Evolutionary conservation across 345 rosid species (phyloP).

Genomic region (Acer negundo): DNA sequence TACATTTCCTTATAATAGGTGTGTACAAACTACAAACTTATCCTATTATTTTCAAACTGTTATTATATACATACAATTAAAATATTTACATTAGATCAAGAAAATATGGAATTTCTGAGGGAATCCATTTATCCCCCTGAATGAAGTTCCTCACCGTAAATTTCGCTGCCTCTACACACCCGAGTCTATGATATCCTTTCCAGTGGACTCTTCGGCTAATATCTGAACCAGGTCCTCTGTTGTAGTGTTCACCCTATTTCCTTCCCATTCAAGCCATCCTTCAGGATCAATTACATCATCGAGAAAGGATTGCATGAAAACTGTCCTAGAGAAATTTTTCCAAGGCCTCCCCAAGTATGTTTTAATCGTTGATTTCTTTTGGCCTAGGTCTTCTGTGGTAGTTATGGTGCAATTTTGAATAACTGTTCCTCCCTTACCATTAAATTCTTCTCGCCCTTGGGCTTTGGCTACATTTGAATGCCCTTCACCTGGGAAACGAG

Average conservation of each 20-base stretch:
- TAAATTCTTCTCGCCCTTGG: constrained; percentile 20
- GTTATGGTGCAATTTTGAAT: constrained; percentile 32
- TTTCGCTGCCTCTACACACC: constrained; percentile 19
- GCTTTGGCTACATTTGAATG: constrained; percentile 29
- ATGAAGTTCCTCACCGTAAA: constrained; percentile 24
- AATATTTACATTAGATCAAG: neutral
- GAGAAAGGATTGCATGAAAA: constrained; percentile 30
- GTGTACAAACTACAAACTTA: too few species aligned
- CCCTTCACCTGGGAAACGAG: constrained; percentile 16
- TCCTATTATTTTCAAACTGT: too few species aligned
- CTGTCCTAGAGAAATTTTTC: constrained; percentile 31
- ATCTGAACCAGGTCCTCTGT: neutral
- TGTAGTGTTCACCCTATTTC: constrained; percentile 20
- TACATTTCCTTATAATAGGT: too few species aligned
- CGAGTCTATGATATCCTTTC: constrained; percentile 27
- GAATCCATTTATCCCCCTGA: constrained; percentile 23
- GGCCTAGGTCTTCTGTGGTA: constrained; percentile 12
- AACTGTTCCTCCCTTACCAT: constrained; percentile 25
- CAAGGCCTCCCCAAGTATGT: constrained; percentile 42
- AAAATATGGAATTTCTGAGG: neutral
- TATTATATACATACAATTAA: too few species aligned
- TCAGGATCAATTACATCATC: constrained; percentile 29
- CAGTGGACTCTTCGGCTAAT: constrained; percentile 29
- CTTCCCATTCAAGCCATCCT: constrained; percentile 38
- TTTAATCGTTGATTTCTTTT: constrained; percentile 2